phyloP scores from a whole-genome alignment of 768 basidiomycete genomes.

The Boletus vermiculosoides region DNA sequence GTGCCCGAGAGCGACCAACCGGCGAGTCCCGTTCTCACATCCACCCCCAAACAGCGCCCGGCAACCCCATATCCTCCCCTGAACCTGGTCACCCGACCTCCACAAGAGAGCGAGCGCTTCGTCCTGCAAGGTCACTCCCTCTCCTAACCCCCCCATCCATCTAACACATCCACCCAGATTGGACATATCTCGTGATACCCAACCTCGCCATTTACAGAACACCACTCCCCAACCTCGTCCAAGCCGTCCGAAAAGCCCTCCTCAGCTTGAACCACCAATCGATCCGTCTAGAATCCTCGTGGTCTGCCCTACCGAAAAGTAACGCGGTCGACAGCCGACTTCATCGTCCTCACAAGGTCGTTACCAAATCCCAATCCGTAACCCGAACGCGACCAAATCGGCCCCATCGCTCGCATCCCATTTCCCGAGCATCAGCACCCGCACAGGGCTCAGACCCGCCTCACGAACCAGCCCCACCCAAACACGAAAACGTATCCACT shows the following conservation, averaged over 20 bases:
- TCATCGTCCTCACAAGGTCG: not conserved
- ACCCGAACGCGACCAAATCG: not conserved
- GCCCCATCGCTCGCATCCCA: not conserved
- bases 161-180: slow-evolving; percentile 14
- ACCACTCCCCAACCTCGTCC: slow-evolving; percentile 25
- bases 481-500: not conserved
- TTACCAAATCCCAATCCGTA: not conserved
- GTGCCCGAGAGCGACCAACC: not conserved
- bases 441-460: not conserved
- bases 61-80: slow-evolving; percentile 5
- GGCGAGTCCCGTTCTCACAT: not conserved
- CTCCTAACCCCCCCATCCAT: not conserved
- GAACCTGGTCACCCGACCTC: not conserved
- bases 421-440: not conserved
- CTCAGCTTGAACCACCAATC: slow-evolving; percentile 9
- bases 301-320: slow-evolving; percentile 5
- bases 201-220: slow-evolving; percentile 23
- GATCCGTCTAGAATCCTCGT: slow-evolving; percentile 10
- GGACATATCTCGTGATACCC: slow-evolving; percentile 31
- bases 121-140: slow-evolving; percentile 20
- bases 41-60: not conserved
- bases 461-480: not conserved
- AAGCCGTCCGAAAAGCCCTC: slow-evolving; percentile 23
- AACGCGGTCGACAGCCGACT: no score
- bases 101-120: not conserved